These are phyloP conservation scores for Orbilia blumenaviensis DNA, from an alignment of 2,329 filamentous ascomycete genomes.

Conservation along the genomic window DNA sequence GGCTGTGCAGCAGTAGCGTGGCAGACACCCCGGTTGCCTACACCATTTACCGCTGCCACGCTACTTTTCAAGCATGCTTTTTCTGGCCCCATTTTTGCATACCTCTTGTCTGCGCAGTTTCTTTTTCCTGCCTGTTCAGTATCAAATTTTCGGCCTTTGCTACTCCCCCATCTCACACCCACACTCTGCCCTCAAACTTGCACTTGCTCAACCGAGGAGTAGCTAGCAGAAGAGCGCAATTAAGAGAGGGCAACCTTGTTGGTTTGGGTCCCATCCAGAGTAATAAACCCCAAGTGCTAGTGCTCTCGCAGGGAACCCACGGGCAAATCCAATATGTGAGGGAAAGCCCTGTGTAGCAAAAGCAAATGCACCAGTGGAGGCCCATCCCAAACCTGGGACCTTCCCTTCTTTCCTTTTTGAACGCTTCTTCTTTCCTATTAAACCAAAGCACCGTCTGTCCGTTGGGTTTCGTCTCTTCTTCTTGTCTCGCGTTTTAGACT, in stretches of 20 bases:
- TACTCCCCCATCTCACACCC: slow-evolving; percentile 9
- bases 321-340: slow-evolving; percentile 36
- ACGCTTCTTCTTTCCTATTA: slow-evolving; percentile 55
- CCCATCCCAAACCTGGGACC: slow-evolving; percentile 53
- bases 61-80: slow-evolving; percentile 52
- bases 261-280: slow-evolving; percentile 19
- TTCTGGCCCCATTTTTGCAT: slow-evolving; percentile 12
- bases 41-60: slow-evolving; percentile 54
- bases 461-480: slow-evolving; percentile 51
- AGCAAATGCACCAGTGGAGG: slow-evolving; percentile 37
- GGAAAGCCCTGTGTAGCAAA: slow-evolving; percentile 36
- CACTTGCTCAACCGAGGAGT: slow-evolving; percentile 44
- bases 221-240: slow-evolving; percentile 6
- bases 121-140: slow-evolving; percentile 40
- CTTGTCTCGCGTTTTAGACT: slow-evolving; percentile 39
- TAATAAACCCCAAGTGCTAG: slow-evolving; percentile 23
- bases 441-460: slow-evolving; percentile 50
- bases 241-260: slow-evolving; percentile 30
- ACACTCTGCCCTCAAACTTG: not conserved
- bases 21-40: slow-evolving; percentile 54
- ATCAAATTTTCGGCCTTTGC: slow-evolving; percentile 49
- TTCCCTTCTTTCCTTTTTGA: slow-evolving; percentile 54
- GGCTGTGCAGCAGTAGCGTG: slow-evolving; percentile 53
- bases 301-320: slow-evolving; percentile 22
- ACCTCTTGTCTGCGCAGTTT: slow-evolving; percentile 16